Evolutionary conservation across 768 basidiomycete genomes (phyloP), one percentile per base, ranked within the genome.

Genomic region (Naganishia vishniacii): DNA sequence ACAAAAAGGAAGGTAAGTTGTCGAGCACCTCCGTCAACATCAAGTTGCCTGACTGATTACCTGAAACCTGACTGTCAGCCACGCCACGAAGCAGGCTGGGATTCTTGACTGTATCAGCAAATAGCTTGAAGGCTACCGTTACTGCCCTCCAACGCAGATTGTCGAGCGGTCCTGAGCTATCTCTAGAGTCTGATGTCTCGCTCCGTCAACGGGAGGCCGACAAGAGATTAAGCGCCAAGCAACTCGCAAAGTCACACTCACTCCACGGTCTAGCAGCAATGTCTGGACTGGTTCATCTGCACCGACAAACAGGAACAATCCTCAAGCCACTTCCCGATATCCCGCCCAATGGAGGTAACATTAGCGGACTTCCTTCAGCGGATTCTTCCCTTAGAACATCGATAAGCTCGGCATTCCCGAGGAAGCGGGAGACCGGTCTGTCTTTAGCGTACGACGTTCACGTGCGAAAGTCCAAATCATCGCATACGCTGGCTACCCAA

Each of bases 121-220:
- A 56, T 20, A 56, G 34, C 34, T 34, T 56, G n/a, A 56, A 56
- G 37, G 53, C 32, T 31, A 56, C 53, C 6, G 32, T 56, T 41
- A 20, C 53, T 6, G 53, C 37, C 20, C 23, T 56, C 18, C 53
- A 56, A 1, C 32, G 31, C 11, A 34, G 53, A 37, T 26, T 56
- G 2, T 40, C 53, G 6, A 56, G 40, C 32, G 53, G 37, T 6
- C 53, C 32, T 8, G 37, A 41, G 23, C 20, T 9, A 25, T 5
- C 47, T 7, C 4, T 56, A 9, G 40, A 7, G 16, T 3, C 18
- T 6, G 15, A 32, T 18, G 11, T 20, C 9, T 32, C n/a, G 3
- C 15, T 4, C n/a, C 31, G 18, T 32, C 16, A n/a, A 28, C 48
- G n/a, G n/a, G n/a, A n/a, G n/a, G n/a, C n/a, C n/a, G n/a, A 28